phyloP scores from a whole-genome alignment of 495 filamentous ascomycete species.

The Sporormia fimetaria region DNA sequence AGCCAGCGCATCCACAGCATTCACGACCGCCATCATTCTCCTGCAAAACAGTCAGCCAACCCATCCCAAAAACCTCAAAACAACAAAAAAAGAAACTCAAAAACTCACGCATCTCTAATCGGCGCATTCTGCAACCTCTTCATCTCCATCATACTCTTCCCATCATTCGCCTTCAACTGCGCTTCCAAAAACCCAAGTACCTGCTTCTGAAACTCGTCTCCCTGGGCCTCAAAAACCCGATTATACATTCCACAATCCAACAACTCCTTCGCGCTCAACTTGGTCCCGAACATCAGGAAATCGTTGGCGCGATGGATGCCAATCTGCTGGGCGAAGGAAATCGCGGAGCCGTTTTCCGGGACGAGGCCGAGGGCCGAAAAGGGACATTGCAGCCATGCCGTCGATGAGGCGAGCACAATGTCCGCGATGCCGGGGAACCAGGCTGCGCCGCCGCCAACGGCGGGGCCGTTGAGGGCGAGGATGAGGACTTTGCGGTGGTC shows the following conservation, averaged over 20 bases:
- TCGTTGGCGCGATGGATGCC: conserved; percentile 32
- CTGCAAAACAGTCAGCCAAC: no score
- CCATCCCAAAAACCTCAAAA: no score
- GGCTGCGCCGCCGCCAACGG: conserved; percentile 29
- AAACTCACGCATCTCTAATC: conserved; percentile 22
- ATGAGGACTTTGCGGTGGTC: conserved; percentile 32
- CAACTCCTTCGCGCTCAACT: conserved; percentile 24
- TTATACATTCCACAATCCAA: conserved; percentile 27
- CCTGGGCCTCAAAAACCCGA: conserved; percentile 17
- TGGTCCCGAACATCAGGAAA: conserved; percentile 31
- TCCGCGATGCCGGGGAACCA: conserved; percentile 31
- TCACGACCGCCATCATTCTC: conserved; percentile 26
- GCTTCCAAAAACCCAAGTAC: conserved; percentile 26
- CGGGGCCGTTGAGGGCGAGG: conserved; percentile 31
- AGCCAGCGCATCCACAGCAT: conserved; percentile 30
- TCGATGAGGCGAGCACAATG: conserved; percentile 26
- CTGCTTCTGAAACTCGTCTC: conserved; percentile 21
- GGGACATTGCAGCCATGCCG: conserved; percentile 28
- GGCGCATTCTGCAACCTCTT: conserved; percentile 31
- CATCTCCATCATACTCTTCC: conserved; percentile 34
- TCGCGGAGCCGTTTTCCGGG: conserved; percentile 30
- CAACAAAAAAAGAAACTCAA: no score
- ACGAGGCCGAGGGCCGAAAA: conserved; percentile 30
- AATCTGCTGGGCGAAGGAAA: conserved; percentile 28
- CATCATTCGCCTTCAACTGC: conserved; percentile 28